Evolutionary conservation across 1,139 yeast genomes (phyloP).

Genomic region (Blastobotrys persicus): DNA sequence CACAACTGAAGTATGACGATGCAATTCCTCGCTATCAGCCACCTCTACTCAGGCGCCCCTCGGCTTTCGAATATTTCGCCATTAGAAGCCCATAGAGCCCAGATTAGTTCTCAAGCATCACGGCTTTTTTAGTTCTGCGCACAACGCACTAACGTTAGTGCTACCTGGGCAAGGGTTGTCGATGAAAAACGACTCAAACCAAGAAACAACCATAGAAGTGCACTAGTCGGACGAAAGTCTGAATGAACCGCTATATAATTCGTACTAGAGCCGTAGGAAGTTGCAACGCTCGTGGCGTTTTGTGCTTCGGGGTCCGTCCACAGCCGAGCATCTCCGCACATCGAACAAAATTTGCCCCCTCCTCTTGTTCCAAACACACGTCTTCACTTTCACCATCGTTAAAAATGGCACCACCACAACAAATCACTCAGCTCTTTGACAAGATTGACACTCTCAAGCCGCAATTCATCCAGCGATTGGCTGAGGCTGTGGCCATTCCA

Average conservation of each 20-base stretch:
- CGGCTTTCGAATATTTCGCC: too few species aligned
- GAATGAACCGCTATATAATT: background rate
- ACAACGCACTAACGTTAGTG: too few species aligned
- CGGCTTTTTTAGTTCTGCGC: too few species aligned
- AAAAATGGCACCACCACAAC: slow-evolving; percentile 13
- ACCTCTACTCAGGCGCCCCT: too few species aligned
- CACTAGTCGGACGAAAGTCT: background rate
- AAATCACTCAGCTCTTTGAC: slow-evolving; percentile 10
- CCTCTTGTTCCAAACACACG: background rate
- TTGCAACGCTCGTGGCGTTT: background rate
- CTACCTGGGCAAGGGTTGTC: too few species aligned
- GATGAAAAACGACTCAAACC: background rate
- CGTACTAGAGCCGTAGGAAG: background rate
- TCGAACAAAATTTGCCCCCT: background rate
- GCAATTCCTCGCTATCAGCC: too few species aligned
- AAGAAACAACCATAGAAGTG: too few species aligned
- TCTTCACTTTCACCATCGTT: too few species aligned
- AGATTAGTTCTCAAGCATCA: too few species aligned
- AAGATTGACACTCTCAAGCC: slow-evolving; percentile 36
- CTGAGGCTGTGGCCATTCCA: slow-evolving; percentile 85
- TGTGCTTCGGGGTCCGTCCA: background rate
- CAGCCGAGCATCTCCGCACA: background rate
- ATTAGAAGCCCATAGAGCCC: too few species aligned
- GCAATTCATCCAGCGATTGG: slow-evolving; percentile 44
- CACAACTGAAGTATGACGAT: too few species aligned